Evolutionary conservation across 2,329 filamentous ascomycete genomes (phyloP).

Genomic region (Xylaria sp.): DNA sequence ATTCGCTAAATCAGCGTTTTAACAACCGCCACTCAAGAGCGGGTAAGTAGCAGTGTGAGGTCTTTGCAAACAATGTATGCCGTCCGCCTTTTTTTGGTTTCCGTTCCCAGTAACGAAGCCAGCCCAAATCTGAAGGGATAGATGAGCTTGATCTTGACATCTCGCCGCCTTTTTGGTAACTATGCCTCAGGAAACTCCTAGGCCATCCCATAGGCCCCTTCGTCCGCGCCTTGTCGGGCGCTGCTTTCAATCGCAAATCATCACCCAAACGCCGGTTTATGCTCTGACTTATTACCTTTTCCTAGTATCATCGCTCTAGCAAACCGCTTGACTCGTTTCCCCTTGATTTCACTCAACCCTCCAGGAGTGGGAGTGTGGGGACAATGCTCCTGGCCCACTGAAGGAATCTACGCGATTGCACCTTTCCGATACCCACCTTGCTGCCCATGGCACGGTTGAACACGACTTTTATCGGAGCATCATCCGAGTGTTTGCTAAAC

Average conservation of each 20-base stretch:
- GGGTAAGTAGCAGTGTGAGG: background rate
- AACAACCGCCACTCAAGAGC: background rate
- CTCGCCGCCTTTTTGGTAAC: background rate
- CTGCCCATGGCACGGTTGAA: slow-evolving; percentile 41
- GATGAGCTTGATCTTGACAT: background rate
- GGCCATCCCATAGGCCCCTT: background rate
- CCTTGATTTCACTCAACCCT: background rate
- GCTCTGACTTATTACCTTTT: background rate
- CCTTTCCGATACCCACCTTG: slow-evolving; percentile 37
- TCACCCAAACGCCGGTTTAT: background rate
- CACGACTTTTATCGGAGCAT: slow-evolving; percentile 31
- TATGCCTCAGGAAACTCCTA: background rate
- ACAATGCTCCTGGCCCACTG: slow-evolving; percentile 42
- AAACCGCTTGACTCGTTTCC: background rate
- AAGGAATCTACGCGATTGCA: slow-evolving; percentile 41
- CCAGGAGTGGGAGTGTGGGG: slow-evolving; percentile 32
- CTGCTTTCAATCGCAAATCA: background rate
- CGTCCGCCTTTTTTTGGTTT: background rate
- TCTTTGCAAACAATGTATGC: background rate
- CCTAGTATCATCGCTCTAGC: background rate
- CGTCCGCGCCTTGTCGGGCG: background rate
- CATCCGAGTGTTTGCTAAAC: slow-evolving; percentile 9
- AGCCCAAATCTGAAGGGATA: background rate
- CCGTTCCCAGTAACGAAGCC: background rate
- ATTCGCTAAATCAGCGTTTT: background rate